These are phyloP conservation scores for Salicornia ramosissima DNA, from an alignment of 148 eudicot genomes.

Conservation along the genomic window DNA sequence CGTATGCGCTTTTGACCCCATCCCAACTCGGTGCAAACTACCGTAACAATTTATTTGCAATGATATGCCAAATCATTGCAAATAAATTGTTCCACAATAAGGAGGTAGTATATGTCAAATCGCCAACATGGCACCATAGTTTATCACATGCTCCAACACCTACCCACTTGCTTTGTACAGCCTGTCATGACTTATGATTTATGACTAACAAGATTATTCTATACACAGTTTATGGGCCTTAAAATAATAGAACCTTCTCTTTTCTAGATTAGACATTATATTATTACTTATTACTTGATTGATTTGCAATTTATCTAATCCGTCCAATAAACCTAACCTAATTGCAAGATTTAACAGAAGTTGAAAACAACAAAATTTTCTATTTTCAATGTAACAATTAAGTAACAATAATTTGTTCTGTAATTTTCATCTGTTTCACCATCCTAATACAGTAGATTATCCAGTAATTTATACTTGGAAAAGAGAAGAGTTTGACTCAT, in stretches of 20 bases:
- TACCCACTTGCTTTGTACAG: conserved; percentile 5
- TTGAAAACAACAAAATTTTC: not conserved
- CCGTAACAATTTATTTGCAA: too few relatives aligned
- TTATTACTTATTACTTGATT: not conserved
- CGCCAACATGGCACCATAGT: not conserved
- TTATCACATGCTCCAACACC: conserved; percentile 20
- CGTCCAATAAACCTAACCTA: not conserved
- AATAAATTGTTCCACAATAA: too few relatives aligned
- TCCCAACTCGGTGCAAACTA: too few relatives aligned
- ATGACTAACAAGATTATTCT: conserved; percentile 9
- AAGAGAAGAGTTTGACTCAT: not conserved
- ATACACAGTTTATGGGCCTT: conserved; percentile 8
- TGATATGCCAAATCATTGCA: too few relatives aligned
- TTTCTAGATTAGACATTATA: not conserved
- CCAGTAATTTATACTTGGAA: not conserved
- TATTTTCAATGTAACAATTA: not conserved
- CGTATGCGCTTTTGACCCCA: too few relatives aligned
- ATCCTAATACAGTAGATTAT: not conserved
- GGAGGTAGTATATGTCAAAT: conserved; percentile 7
- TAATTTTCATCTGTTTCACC: not conserved
- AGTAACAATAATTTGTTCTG: not conserved
- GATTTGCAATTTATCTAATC: not conserved
- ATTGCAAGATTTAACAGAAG: not conserved
- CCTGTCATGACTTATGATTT: conserved; percentile 18
- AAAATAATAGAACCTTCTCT: not conserved